These are phyloP conservation scores for Exidia glandulosa DNA, from an alignment of 768 basidiomycete genomes.

Conservation along the genomic window DNA sequence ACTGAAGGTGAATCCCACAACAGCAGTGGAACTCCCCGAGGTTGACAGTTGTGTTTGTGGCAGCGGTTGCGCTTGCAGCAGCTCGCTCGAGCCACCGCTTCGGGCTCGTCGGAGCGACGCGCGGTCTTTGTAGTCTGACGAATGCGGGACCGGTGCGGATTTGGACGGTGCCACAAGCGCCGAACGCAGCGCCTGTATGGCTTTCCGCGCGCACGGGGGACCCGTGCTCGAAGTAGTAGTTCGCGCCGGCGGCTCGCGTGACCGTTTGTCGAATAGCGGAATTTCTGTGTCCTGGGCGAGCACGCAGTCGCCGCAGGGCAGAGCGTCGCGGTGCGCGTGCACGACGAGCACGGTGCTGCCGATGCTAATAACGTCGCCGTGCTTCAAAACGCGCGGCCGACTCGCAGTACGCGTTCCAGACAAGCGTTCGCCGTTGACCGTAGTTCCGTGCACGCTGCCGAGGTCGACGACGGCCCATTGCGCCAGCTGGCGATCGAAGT, in stretches of 20 bases:
- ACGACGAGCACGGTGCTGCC: conserved; percentile 61
- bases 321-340: conserved; percentile 52
- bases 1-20: conserved; percentile 8
- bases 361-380: conserved; percentile 54
- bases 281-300: conserved; percentile 43
- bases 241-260: neutral
- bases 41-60: neutral
- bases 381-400: conserved; percentile 48
- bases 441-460: conserved; percentile 72
- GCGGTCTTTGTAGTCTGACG: neutral
- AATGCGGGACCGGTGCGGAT: too few relatives aligned
- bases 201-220: too few relatives aligned
- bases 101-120: neutral
- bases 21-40: too few relatives aligned
- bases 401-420: conserved; percentile 60
- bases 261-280: conserved; percentile 37
- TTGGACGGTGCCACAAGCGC: too few relatives aligned
- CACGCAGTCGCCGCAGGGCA: conserved; percentile 55
- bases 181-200: too few relatives aligned
- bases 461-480: conserved; percentile 75
- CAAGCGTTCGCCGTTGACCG: conserved; percentile 33
- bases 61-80: neutral
- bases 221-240: neutral
- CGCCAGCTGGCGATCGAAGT: conserved; percentile 47
- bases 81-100: neutral